Percentiles rank a stretch among this genome's conserved stretches.
Evolutionary conservation across 2,329 filamentous ascomycete species (phyloP).

Genomic region (Chaetomium sp.): DNA sequence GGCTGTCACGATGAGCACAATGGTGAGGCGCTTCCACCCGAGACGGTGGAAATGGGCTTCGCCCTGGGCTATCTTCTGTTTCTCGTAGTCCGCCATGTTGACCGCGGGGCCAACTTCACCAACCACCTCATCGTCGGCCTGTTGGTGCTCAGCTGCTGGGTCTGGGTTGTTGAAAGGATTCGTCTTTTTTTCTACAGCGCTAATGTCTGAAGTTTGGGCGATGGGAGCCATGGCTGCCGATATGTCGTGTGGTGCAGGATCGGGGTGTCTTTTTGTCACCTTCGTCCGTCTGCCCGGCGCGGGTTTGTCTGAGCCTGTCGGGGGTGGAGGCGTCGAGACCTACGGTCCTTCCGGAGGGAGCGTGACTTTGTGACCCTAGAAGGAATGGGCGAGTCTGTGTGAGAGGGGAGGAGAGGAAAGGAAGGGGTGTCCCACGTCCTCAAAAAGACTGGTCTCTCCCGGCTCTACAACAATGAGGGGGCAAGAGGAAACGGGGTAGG

Average conservation of each 20-base stretch:
- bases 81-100: slow-evolving; percentile 38
- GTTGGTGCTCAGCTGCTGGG: neutral
- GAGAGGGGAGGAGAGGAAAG: neutral
- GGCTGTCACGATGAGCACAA: slow-evolving; percentile 51
- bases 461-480: slow-evolving; percentile 1
- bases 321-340: neutral
- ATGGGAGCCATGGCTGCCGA: slow-evolving; percentile 10
- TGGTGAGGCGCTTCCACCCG: slow-evolving; percentile 50
- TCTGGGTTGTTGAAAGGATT: neutral
- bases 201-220: slow-evolving; percentile 1
- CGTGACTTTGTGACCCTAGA: slow-evolving; percentile 7
- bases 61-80: slow-evolving; percentile 40
- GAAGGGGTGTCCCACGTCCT: slow-evolving; percentile 6
- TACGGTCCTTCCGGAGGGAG: slow-evolving; percentile 6
- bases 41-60: slow-evolving; percentile 45
- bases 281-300: neutral
- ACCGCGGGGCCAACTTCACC: slow-evolving; percentile 15
- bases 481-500: neutral
- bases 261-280: slow-evolving; percentile 1
- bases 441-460: slow-evolving; percentile 9
- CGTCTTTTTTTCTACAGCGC: slow-evolving; percentile 10
- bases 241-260: neutral
- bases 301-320: neutral
- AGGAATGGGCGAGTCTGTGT: neutral
- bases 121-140: slow-evolving; percentile 15